These are phyloP conservation scores for Auricularia cornea DNA, from an alignment of 768 basidiomycete genomes.

Conservation along the genomic window DNA sequence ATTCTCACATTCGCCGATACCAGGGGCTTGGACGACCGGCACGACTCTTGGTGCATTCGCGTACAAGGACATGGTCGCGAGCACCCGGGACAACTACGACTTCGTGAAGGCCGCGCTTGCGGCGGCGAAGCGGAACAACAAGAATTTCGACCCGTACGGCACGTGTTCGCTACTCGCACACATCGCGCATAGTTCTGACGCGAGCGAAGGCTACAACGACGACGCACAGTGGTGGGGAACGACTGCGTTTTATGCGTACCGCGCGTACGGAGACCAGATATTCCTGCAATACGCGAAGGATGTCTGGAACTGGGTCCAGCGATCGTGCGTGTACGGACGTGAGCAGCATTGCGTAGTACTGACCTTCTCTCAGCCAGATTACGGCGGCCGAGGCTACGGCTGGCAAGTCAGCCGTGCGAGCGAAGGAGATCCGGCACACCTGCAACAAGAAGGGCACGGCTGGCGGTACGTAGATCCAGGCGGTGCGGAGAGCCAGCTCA, in stretches of 20 bases:
- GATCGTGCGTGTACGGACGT: slow-evolving; percentile 27
- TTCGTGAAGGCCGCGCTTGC: background rate
- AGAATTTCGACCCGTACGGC: background rate
- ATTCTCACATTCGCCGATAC: background rate
- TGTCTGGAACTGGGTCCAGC: slow-evolving; percentile 41
- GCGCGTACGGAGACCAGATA: slow-evolving; percentile 36
- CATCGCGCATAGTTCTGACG: background rate
- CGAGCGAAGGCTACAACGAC: background rate
- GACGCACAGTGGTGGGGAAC: slow-evolving; percentile 43
- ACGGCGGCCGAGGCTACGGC: slow-evolving; percentile 32
- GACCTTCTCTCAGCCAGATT: slow-evolving; percentile 27
- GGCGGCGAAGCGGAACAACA: background rate
- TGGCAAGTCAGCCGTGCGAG: slow-evolving; percentile 33
- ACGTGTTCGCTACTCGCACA: background rate
- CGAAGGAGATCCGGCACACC: slow-evolving; percentile 31
- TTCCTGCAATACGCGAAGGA: slow-evolving; percentile 37
- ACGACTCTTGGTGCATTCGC: background rate
- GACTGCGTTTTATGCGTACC: slow-evolving; percentile 40
- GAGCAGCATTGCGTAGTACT: no score
- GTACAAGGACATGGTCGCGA: background rate
- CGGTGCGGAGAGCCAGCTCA: no score
- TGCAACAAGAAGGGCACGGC: slow-evolving; percentile 46
- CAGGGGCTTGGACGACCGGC: background rate
- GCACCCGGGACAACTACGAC: background rate
- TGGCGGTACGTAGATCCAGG: no score